Base-by-base conservation (phyloP, 352 stramenopile species). In the Globisporangium heterothallicum region DNA sequence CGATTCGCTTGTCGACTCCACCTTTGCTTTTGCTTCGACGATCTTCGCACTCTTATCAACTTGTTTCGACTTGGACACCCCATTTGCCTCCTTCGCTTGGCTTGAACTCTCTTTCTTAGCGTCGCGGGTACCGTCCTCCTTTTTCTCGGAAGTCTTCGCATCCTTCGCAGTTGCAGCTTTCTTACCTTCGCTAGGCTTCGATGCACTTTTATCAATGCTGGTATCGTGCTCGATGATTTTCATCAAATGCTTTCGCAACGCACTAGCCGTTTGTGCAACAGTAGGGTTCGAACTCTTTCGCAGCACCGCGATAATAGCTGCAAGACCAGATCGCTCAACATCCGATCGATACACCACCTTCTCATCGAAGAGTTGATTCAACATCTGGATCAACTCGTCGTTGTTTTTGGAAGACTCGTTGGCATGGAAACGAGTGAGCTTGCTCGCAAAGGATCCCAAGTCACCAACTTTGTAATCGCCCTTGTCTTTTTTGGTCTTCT, bases 391-490 rank as follows among this genome's bases (percentile, higher is more conserved):
- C 41, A 88, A 36, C 56, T 84, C 75, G 29, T 88, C 76, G 26
- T 86, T 88, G 58, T 84, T 87, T 56, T 85, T 83, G 7, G 77
- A 72, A 24, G 83, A 90, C 29, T 91, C 83, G 42, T 84, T 82
- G 18, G 63, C 61, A 12, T 81, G 60, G 6, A 88, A 59, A 5
- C 71, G 73, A 22, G 70, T 64, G 58, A 93, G 78, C 46, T 85
- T 86, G 25, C 51, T 84, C 6, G 72, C 74, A 50, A 85, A 88
- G 5, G 62, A 45, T 0, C 51, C 47, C 8, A 89, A 53, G 41
- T 86, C 81, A 18, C 77, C 78, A 4, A 86, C 75, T 42, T 75
- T 78, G 72, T 88, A 88, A 16, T 72, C 64, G 12, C 59, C 63
- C 61, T 86, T 88, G 58, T 90, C 75, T 24, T 68, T 78, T 47